These are phyloP conservation scores for Cocos nucifera DNA, from an alignment of 176 grass and related monocot genomes.

Conservation along the genomic window DNA sequence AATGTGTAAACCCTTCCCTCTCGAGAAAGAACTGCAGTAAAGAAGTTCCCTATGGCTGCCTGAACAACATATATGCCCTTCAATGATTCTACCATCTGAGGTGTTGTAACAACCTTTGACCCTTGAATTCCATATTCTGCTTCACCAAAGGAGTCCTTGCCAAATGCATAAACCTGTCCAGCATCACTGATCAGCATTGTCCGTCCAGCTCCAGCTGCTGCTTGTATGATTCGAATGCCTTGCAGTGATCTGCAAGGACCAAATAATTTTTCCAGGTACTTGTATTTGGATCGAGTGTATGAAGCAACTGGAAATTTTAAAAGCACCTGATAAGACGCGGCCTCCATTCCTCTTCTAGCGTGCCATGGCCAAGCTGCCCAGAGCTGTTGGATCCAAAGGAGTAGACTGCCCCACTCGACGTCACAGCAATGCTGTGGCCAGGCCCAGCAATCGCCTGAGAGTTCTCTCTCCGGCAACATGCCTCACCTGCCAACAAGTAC, in stretches of 20 bases:
- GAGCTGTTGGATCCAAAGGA: slow-evolving; percentile 82
- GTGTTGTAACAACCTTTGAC: slow-evolving; percentile 46
- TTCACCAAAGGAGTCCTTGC: slow-evolving; percentile 86
- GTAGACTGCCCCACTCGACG: slow-evolving; percentile 46
- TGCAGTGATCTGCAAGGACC: slow-evolving; percentile 60
- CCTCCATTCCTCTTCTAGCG: slow-evolving; percentile 73
- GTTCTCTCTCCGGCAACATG: slow-evolving; percentile 68
- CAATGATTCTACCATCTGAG: slow-evolving; percentile 68
- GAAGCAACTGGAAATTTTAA: slow-evolving; percentile 33
- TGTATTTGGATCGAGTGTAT: slow-evolving; percentile 24
- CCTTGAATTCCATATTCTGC: slow-evolving; percentile 58
- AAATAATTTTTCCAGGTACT: slow-evolving; percentile 17
- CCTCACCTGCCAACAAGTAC: slow-evolving; percentile 72
- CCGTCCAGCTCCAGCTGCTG: slow-evolving; percentile 55
- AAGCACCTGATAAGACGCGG: slow-evolving; percentile 72
- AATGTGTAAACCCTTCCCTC: slow-evolving; percentile 79
- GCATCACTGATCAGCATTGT: slow-evolving; percentile 87
- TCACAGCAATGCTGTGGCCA: slow-evolving; percentile 76
- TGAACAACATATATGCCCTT: slow-evolving; percentile 72
- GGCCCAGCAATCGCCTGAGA: slow-evolving; percentile 73
- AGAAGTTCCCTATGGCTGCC: slow-evolving; percentile 87
- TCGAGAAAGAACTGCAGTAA: slow-evolving; percentile 76
- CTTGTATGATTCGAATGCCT: slow-evolving; percentile 85
- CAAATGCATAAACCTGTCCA: slow-evolving; percentile 78
- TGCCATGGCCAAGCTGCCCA: slow-evolving; percentile 79